Conservation (phyloP, 2,329 filamentous ascomycete species). For the Trichoderma gracile region DNA sequence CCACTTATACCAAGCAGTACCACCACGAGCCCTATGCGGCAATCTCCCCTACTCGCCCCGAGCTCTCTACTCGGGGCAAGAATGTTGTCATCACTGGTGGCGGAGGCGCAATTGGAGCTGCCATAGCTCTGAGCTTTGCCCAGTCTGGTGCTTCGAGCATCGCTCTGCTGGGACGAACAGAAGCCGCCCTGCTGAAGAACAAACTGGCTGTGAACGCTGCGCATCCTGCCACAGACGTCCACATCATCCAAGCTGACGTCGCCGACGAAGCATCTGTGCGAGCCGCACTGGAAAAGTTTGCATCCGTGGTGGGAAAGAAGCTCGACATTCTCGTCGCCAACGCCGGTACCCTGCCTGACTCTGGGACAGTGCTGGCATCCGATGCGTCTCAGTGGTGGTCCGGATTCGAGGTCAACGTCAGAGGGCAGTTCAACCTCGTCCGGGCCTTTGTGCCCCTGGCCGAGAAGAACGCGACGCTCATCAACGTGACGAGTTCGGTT, state of each 20-base stretch:
- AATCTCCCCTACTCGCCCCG: slow-evolving; percentile 39
- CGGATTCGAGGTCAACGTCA: slow-evolving; percentile 35
- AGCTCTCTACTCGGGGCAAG: slow-evolving; percentile 41
- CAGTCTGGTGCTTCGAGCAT: slow-evolving; percentile 43
- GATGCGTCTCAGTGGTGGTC: slow-evolving; percentile 33
- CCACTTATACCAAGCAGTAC: slow-evolving; percentile 21
- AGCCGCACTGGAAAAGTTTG: slow-evolving; percentile 28
- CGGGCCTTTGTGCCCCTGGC: slow-evolving; percentile 34
- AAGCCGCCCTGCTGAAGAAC: slow-evolving; percentile 36
- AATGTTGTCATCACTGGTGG: slow-evolving; percentile 66
- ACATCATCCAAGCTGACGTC: slow-evolving; percentile 39
- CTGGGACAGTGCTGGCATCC: slow-evolving; percentile 25
- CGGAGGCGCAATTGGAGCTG: slow-evolving; percentile 62
- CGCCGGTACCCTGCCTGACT: slow-evolving; percentile 33
- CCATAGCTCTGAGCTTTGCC: slow-evolving; percentile 59
- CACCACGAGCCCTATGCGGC: slow-evolving; percentile 35
- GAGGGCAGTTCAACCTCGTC: slow-evolving; percentile 37
- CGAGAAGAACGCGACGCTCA: slow-evolving; percentile 32
- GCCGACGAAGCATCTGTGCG: slow-evolving; percentile 31
- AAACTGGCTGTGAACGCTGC: slow-evolving; percentile 46
- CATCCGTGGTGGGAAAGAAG: slow-evolving; percentile 33
- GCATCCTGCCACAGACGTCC: slow-evolving; percentile 51
- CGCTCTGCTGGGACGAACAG: slow-evolving; percentile 45
- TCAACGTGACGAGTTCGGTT: slow-evolving; percentile 31
- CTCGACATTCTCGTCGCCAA: slow-evolving; percentile 43